Percentiles rank a stretch among this genome's conserved stretches.
Conservation (phyloP, 1,284 basidiomycete genomes). For the Rhodotorula sp. region DNA sequence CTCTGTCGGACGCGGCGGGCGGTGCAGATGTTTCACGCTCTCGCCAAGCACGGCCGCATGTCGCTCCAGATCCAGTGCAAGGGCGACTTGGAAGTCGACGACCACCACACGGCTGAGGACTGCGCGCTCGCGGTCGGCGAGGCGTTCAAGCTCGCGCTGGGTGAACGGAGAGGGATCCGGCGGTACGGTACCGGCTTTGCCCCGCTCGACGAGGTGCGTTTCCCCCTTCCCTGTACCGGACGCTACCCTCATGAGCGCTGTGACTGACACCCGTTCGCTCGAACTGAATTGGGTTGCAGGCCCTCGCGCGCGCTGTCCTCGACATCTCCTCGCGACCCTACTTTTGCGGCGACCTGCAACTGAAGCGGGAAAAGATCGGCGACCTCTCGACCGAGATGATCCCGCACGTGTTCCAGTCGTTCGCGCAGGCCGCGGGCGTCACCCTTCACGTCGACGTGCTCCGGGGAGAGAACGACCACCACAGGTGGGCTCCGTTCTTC, state of each 20-base stretch:
- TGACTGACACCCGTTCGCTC: neutral
- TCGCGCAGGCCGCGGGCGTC: conserved; percentile 83
- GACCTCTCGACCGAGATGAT: conserved; percentile 94
- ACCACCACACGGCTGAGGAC: conserved; percentile 97
- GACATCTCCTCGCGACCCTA: conserved; percentile 97
- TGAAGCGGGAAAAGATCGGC: conserved; percentile 94
- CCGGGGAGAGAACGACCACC: conserved; percentile 95
- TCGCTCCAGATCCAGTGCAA: conserved; percentile 84
- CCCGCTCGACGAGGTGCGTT: conserved; percentile 85
- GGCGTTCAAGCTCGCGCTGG: conserved; percentile 93
- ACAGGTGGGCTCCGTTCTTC: conserved; percentile 65
- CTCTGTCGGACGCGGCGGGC: neutral
- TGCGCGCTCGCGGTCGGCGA: conserved; percentile 48
- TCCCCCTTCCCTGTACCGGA: neutral
- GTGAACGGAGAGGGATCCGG: conserved; percentile 89
- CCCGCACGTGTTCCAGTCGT: conserved; percentile 89
- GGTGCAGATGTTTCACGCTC: conserved; percentile 83
- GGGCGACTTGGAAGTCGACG: conserved; percentile 96
- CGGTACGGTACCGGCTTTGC: conserved; percentile 96
- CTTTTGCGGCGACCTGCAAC: conserved; percentile 79
- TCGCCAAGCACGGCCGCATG: conserved; percentile 85
- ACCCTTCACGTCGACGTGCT: conserved; percentile 92
- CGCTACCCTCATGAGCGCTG: neutral
- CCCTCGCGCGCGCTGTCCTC: conserved; percentile 89
- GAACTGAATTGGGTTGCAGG: conserved; percentile 54